Evolutionary conservation across 805 yeast species (phyloP).

Genomic region (Candida gorgasii): DNA sequence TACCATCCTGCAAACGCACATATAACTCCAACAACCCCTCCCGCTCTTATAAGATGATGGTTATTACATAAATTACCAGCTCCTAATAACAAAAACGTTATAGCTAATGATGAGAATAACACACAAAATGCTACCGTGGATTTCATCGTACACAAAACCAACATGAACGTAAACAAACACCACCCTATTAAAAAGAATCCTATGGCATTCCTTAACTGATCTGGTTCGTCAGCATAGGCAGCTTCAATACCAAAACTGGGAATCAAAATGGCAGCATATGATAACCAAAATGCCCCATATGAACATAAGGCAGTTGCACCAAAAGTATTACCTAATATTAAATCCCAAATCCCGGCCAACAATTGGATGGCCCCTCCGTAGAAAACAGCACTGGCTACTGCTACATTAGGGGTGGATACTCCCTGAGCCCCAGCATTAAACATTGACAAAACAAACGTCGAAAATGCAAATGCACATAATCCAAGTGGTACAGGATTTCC

Average conservation of each 20-base stretch:
- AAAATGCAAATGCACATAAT: constrained; percentile 58
- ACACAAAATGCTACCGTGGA: constrained; percentile 65
- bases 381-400: constrained; percentile 58
- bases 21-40: constrained; percentile 61
- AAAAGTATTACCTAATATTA: constrained; percentile 63
- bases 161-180: constrained; percentile 59
- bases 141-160: constrained; percentile 56
- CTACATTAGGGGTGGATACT: constrained; percentile 50
- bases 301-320: constrained; percentile 65
- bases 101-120: constrained; percentile 51
- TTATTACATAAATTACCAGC: constrained; percentile 51
- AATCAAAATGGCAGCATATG: constrained; percentile 60
- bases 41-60: constrained; percentile 49
- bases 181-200: constrained; percentile 65
- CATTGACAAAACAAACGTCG: constrained; percentile 61
- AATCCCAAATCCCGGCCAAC: constrained; percentile 67
- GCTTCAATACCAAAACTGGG: constrained; percentile 59
- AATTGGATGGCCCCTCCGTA: constrained; percentile 65
- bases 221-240: constrained; percentile 45
- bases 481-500: constrained; percentile 73
- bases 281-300: constrained; percentile 72
- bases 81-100: constrained; percentile 58
- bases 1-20: constrained; percentile 61
- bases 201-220: constrained; percentile 48
- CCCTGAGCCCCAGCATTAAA: constrained; percentile 57